Conservation (phyloP, 257 asterid species). For the Jacaranda copaia region DNA sequence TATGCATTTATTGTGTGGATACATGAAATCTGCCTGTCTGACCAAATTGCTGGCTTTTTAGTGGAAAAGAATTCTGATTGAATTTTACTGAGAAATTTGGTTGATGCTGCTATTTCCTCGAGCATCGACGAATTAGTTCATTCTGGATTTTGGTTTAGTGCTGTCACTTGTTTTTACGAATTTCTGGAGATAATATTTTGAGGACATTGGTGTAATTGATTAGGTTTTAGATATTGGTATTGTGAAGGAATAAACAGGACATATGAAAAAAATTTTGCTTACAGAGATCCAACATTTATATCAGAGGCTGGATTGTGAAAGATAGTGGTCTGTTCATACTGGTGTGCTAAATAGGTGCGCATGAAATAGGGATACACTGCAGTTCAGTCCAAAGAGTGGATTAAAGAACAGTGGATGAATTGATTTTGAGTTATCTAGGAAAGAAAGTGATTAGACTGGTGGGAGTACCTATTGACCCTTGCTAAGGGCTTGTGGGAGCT, state of each 20-base stretch:
- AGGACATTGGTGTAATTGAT: background rate
- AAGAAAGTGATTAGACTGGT: background rate
- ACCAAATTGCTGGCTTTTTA: background rate
- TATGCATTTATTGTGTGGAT: background rate
- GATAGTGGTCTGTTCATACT: background rate
- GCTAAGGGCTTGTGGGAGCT: background rate
- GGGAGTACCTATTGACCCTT: background rate
- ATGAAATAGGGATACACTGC: background rate
- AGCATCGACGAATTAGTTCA: background rate
- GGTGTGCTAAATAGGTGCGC: background rate
- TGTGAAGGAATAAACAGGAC: background rate
- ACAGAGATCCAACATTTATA: background rate
- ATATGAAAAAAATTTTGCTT: background rate
- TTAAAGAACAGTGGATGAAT: background rate
- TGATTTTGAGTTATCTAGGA: background rate
- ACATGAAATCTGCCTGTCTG: background rate
- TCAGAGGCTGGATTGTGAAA: background rate
- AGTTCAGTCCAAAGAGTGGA: background rate
- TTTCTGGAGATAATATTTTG: background rate
- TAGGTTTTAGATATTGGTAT: conserved; percentile 1
- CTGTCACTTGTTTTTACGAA: background rate
- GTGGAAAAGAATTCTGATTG: background rate
- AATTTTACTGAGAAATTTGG: background rate
- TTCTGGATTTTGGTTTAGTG: background rate
- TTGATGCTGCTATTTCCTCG: background rate